phyloP scores from a whole-genome alignment of 192 early-diverging fungal species.

The Coemansia erecta region DNA sequence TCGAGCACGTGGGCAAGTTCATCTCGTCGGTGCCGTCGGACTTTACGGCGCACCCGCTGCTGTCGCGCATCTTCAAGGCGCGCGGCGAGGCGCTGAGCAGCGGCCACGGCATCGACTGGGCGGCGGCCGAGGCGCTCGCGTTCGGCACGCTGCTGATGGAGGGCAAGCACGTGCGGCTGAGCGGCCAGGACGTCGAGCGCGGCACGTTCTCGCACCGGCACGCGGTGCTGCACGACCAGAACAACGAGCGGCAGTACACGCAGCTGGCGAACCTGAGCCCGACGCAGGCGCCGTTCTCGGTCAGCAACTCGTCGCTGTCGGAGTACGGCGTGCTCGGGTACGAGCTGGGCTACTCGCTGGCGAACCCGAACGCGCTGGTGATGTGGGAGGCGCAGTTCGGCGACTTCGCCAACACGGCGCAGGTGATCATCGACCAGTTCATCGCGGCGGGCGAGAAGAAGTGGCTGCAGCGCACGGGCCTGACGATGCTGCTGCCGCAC shows the following conservation, averaged over 20 bases:
- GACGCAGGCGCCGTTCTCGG: constrained; percentile 83
- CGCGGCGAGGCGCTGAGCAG: constrained; percentile 78
- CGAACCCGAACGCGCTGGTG: constrained; percentile 89
- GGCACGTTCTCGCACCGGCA: constrained; percentile 99
- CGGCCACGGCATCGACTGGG: constrained; percentile 90
- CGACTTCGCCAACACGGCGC: constrained; percentile 96
- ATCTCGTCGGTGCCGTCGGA: constrained; percentile 77
- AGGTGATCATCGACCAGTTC: constrained; percentile 98
- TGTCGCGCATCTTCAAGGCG: constrained; percentile 78
- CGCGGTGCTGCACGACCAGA: constrained; percentile 94
- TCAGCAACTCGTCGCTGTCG: constrained; percentile 94
- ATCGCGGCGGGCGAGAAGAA: constrained; percentile 95
- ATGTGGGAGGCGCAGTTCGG: constrained; percentile 99
- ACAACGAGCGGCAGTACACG: constrained; percentile 76
- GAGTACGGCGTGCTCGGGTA: constrained; percentile 96
- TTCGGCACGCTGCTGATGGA: constrained; percentile 89
- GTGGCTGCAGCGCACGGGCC: constrained; percentile 95
- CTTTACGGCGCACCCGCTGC: constrained; percentile 84
- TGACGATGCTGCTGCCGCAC: constrained; percentile 92
- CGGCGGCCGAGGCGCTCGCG: constrained; percentile 91
- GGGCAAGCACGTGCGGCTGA: constrained; percentile 88
- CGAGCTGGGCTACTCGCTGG: constrained; percentile 95
- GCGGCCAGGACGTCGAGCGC: constrained; percentile 98
- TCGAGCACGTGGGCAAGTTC: constrained; percentile 80
- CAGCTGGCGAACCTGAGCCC: constrained; percentile 85